Conservation (phyloP, 1,139 yeast species). For the Taphrina communis region DNA sequence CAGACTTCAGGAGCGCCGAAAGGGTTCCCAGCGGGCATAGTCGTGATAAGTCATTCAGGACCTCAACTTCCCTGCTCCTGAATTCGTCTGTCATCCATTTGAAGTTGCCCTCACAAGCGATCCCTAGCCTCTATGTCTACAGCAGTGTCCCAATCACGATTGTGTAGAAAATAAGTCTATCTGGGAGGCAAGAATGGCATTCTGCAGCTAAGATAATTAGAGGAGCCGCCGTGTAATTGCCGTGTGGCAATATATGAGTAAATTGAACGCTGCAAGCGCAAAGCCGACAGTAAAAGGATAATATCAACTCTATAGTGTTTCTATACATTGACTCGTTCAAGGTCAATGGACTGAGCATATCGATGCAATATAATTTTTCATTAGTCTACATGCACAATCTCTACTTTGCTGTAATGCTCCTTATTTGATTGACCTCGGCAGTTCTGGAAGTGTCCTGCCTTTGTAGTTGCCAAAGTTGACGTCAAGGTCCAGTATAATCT, state of each 20-base stretch:
- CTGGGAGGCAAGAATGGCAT: not conserved
- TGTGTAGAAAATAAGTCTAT: no score
- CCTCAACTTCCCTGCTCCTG: constrained; percentile 5
- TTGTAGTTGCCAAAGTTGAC: constrained; percentile 55
- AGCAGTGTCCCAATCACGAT: no score
- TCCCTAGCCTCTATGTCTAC: no score
- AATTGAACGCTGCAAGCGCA: not conserved
- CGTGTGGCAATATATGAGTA: not conserved
- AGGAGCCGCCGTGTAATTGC: constrained; percentile 9
- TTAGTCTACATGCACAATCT: constrained; percentile 19
- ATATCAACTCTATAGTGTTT: no score
- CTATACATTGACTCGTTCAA: not conserved
- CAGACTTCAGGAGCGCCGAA: not conserved
- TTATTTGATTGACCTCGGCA: constrained; percentile 1
- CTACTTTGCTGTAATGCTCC: constrained; percentile 6
- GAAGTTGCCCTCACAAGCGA: no score
- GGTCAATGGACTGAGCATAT: no score
- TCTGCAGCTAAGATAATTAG: not conserved
- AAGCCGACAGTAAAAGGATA: not conserved
- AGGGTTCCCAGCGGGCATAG: constrained; percentile 17
- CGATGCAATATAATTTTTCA: not conserved
- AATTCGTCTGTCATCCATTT: constrained; percentile 5
- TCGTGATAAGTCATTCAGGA: constrained; percentile 16
- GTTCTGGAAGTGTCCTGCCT: constrained; percentile 15
- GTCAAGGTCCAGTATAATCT: constrained; percentile 56